Evolutionary conservation across 2,329 filamentous ascomycete species (phyloP), one percentile per base, ranked within the genome.

Genomic region (Phaeosphaeriaceae sp.): DNA sequence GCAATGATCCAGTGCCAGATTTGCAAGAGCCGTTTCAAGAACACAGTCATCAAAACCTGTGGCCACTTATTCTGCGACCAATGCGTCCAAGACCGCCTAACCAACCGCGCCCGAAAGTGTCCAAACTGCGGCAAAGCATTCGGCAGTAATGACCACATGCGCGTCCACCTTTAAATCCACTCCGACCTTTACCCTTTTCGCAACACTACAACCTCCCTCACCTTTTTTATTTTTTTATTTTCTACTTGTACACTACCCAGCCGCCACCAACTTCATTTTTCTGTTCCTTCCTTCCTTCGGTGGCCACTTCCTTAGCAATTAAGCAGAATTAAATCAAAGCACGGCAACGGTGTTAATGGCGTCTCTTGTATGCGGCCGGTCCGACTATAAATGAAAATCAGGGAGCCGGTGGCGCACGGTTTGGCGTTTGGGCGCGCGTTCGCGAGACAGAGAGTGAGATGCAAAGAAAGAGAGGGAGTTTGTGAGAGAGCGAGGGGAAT

Each of bases 91-190:
- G 89, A 95, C 66, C 87, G 94, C 48, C 86, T 97, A 54, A 86
- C 85, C 37, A 96, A 94, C 67, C 89, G 94, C 29, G 92, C 93
- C 77, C 85, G 94, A 60, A 97, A 97, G 74, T 99, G 94, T 68
- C 94, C 94, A 2, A 93, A 90, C 63, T 99, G 95, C 79, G 91
- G 89, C 65, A 89, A 89, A 74, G 86, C 90, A 3, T 99, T 99
- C 71, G 93, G 96, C 66, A 89, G 86, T 71, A 89, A 89, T 74
- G 94, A 99, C 71, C 86, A 91, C 54, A 95, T 97, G 90, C 77
- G 68, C 28, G 76, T 80, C 36, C 70, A 73, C 52, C 51, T 71
- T 16, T 73, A 50, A 33, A 21, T 34, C 23, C 17, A 6, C 4
- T 29, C 13, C 16, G 26, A n/a, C n/a, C n/a, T n/a, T n/a, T n/a